Percentiles rank a stretch among this genome's conserved stretches.
These are phyloP conservation scores for Acacia concinna DNA, from an alignment of 331 rosid species.

Conservation along the genomic window DNA sequence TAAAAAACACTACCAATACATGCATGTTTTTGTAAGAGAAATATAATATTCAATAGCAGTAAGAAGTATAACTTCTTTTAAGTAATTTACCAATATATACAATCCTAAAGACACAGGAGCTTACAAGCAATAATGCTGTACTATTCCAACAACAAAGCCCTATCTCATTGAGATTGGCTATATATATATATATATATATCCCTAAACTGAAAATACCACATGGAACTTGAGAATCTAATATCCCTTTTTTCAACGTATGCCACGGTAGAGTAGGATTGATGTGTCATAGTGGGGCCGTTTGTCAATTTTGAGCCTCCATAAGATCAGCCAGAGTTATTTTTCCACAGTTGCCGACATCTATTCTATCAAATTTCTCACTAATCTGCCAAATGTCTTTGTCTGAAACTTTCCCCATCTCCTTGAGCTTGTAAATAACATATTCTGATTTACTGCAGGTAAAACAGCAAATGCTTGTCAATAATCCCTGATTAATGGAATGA, in stretches of 20 bases:
- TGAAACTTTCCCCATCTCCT: slow-evolving; percentile 72
- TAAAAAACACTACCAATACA: background rate
- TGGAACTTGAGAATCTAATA: slow-evolving; percentile 36
- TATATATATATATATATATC: background rate
- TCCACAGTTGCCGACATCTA: slow-evolving; percentile 65
- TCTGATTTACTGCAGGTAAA: slow-evolving; percentile 58
- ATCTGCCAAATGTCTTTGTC: slow-evolving; percentile 69
- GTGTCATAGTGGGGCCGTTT: background rate
- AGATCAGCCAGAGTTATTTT: slow-evolving; percentile 78
- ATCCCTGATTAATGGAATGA: slow-evolving; percentile 2
- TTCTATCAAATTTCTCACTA: slow-evolving; percentile 54
- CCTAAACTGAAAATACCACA: background rate
- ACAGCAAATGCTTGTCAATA: slow-evolving; percentile 17
- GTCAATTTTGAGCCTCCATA: slow-evolving; percentile 52
- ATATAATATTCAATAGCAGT: background rate
- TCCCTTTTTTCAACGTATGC: slow-evolving; percentile 9
- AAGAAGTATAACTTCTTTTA: background rate
- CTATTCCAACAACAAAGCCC: no score
- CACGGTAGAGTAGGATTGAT: background rate
- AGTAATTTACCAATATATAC: background rate
- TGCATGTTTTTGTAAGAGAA: background rate
- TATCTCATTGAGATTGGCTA: no score
- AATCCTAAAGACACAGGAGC: slow-evolving; percentile 14
- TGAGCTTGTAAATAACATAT: slow-evolving; percentile 68
- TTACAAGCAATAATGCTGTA: background rate